Evolutionary conservation across 1,284 basidiomycete genomes (phyloP).

Genomic region (Marasmius tenuissimus): DNA sequence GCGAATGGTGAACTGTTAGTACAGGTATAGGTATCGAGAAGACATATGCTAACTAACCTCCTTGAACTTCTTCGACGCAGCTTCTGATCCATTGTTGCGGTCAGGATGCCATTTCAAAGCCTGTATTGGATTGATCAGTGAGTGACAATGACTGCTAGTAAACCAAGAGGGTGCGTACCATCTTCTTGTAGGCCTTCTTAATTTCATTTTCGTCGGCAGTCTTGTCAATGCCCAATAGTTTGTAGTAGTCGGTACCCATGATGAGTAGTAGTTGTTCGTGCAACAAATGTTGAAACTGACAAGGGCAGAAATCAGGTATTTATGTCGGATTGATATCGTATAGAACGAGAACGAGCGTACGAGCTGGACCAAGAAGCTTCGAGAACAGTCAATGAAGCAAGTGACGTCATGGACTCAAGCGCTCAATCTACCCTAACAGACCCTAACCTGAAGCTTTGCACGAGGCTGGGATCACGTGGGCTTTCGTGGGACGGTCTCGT

Average conservation of each 20-base stretch:
- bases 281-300: background rate
- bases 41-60: constrained; percentile 52
- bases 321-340: background rate
- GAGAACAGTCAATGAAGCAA: background rate
- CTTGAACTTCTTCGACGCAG: constrained; percentile 90
- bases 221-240: constrained; percentile 72
- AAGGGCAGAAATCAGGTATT: background rate
- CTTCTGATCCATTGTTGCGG: constrained; percentile 82
- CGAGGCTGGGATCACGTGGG: too few species aligned
- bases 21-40: background rate
- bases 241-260: constrained; percentile 86
- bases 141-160: constrained; percentile 28
- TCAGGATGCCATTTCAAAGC: constrained; percentile 94
- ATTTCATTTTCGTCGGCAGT: constrained; percentile 81
- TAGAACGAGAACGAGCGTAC: background rate
- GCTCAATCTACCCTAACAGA: background rate
- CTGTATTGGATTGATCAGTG: constrained; percentile 37
- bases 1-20: background rate
- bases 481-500: too few species aligned
- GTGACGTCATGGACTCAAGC: background rate
- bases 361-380: background rate
- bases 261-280: constrained; percentile 4
- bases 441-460: background rate
- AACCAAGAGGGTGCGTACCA: constrained; percentile 48
- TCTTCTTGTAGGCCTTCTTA: constrained; percentile 83